Evolutionary conservation across 768 basidiomycete genomes (phyloP), one percentile per base, ranked within the genome.

Genomic region (Pholiota microspora): DNA sequence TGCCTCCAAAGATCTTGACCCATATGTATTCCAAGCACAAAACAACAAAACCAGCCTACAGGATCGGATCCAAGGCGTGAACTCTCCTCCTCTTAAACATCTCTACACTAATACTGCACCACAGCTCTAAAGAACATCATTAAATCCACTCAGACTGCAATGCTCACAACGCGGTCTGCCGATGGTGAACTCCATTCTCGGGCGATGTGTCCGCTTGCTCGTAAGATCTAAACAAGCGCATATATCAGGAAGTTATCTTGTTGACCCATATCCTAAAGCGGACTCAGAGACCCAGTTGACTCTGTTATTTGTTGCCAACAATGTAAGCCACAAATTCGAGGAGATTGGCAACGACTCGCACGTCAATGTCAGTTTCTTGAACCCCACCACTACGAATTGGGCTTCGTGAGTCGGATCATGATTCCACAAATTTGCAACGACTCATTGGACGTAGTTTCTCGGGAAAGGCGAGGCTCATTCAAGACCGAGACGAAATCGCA

Each of bases 311-410:
- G 70, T 92, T 59, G 86, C 82, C 23, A 94, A 93, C 67, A 86
- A 85, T 36, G 82, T 71, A 1, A 83, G 88, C 4, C 77, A 75
- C 65, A 93, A 94, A 63, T 87, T 83, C 57, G 83, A 88, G 25
- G 89, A 94, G 64, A 83, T 94, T 47, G 68, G 86, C 62, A 79
- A 88, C 61, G 89, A 93, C 63, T 64, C 76, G 1, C 81, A 91
- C 66, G 89, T 90, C 62, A 94, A 95, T 64, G 83, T 94, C 55
- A 83, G 83, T 56, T 93, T 91, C 69, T 82, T 80, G 64, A 85
- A 93, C 59, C 75, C 77, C 10, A 72, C 74, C 12, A 80, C 84
- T 6, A 92, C 89, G 0, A 81, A 80, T 54, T 94, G 92, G 93
- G 91, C 84, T 2, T 80, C 78, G 78, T 80, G 59, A 59, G 75